Evolutionary conservation across 78 protist genomes (phyloP).

Genomic region (slime mould (Dictyostelium discoideum)): dicty_2.7 NC_007089.4:1911501-1912000

Average conservation of each 20-base stretch:
- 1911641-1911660: slow-evolving; percentile 62
- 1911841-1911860: slow-evolving; percentile 69
- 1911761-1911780: slow-evolving; percentile 26
- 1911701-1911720: slow-evolving; percentile 62
- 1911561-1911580: slow-evolving; percentile 42
- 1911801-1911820: slow-evolving; percentile 26
- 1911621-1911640: slow-evolving; percentile 29
- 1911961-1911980: background rate
- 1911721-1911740: slow-evolving; percentile 66
- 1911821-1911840: slow-evolving; percentile 61
- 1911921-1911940: background rate
- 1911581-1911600: slow-evolving; percentile 35
- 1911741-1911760: slow-evolving; percentile 20
- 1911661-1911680: slow-evolving; percentile 44
- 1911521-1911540: slow-evolving; percentile 43
- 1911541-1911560: slow-evolving; percentile 40
- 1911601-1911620: slow-evolving; percentile 2
- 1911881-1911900: slow-evolving; percentile 51
- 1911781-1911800: slow-evolving; percentile 36
- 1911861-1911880: slow-evolving; percentile 51
- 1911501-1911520: slow-evolving; percentile 36
- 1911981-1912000: slow-evolving; percentile 56
- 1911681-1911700: slow-evolving; percentile 45
- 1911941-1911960: background rate
- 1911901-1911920: slow-evolving; percentile 39